phyloP scores from a whole-genome alignment of 2,329 filamentous ascomycete genomes.

The Gyromitra esculenta region DNA sequence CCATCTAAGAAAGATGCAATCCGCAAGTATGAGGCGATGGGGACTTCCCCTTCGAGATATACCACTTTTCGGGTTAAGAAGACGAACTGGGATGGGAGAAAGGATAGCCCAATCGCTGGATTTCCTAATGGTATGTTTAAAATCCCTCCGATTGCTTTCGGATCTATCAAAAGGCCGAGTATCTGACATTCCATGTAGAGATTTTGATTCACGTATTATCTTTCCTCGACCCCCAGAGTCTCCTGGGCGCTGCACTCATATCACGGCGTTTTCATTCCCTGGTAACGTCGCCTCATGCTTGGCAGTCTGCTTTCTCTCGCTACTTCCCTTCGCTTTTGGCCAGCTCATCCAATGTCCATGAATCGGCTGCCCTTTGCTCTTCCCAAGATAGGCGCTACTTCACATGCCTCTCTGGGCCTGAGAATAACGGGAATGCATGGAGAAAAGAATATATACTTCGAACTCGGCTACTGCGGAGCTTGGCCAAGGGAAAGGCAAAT shows the following conservation, averaged over 20 bases:
- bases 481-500: conserved; percentile 80
- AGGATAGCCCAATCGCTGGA: conserved; percentile 65
- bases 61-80: conserved; percentile 66
- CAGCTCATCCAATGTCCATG: conserved; percentile 48
- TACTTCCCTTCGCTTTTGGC: conserved; percentile 73
- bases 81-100: conserved; percentile 63
- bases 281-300: conserved; percentile 90
- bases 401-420: conserved; percentile 72
- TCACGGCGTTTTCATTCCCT: conserved; percentile 86
- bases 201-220: conserved; percentile 91
- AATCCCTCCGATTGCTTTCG: conserved; percentile 9
- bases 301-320: conserved; percentile 90
- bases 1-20: conserved; percentile 63
- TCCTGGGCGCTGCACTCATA: conserved; percentile 83
- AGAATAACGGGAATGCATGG: conserved; percentile 66
- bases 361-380: conserved; percentile 44
- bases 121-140: conserved; percentile 81
- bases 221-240: conserved; percentile 84
- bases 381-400: conserved; percentile 76
- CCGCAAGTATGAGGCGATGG: conserved; percentile 66
- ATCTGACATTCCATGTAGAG: conserved; percentile 68
- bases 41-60: conserved; percentile 60
- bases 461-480: conserved; percentile 81
- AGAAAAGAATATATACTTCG: conserved; percentile 92
- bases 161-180: conserved; percentile 42